Percentiles rank a stretch among this genome's conserved stretches.
Evolutionary conservation across 2,329 filamentous ascomycete species (phyloP).

Genomic region (Rosellinia necatrix): DNA sequence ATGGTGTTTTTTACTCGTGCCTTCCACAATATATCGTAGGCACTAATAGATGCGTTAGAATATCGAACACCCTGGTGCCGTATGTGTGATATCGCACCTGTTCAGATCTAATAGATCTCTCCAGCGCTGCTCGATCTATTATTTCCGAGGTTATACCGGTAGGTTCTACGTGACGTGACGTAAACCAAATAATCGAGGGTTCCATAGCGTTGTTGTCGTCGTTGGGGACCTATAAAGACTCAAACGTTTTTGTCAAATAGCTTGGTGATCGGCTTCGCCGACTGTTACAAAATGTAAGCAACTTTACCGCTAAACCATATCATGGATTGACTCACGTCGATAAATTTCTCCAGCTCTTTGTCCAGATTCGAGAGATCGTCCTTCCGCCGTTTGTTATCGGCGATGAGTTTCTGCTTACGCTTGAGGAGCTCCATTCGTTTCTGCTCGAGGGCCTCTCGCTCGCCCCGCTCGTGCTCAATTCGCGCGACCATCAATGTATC

Average conservation of each 20-base stretch:
- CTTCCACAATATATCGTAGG: not conserved
- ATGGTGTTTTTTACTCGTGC: not conserved
- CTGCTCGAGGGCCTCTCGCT: slow-evolving; percentile 84
- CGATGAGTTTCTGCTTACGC: slow-evolving; percentile 64
- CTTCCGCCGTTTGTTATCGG: slow-evolving; percentile 86
- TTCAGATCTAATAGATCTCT: not conserved
- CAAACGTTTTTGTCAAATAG: slow-evolving; percentile 71
- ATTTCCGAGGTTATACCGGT: not conserved
- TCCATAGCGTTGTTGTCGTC: not conserved
- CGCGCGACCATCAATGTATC: slow-evolving; percentile 85
- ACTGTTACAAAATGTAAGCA: slow-evolving; percentile 52
- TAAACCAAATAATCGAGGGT: not conserved
- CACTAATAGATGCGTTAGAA: slow-evolving; percentile 16
- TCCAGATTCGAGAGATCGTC: slow-evolving; percentile 91
- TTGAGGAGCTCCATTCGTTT: slow-evolving; percentile 77
- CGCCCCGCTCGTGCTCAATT: slow-evolving; percentile 86
- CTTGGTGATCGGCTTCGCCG: slow-evolving; percentile 85
- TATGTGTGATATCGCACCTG: slow-evolving; percentile 12
- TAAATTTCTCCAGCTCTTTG: slow-evolving; percentile 90
- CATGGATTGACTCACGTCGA: slow-evolving; percentile 66
- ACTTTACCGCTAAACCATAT: slow-evolving; percentile 28
- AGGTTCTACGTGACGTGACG: not conserved
- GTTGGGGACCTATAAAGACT: not conserved
- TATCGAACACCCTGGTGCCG: not conserved
- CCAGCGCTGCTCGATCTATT: not conserved